These are phyloP conservation scores for Colletotrichum caudatum DNA, from an alignment of 2,329 filamentous ascomycete genomes.

Conservation along the genomic window DNA sequence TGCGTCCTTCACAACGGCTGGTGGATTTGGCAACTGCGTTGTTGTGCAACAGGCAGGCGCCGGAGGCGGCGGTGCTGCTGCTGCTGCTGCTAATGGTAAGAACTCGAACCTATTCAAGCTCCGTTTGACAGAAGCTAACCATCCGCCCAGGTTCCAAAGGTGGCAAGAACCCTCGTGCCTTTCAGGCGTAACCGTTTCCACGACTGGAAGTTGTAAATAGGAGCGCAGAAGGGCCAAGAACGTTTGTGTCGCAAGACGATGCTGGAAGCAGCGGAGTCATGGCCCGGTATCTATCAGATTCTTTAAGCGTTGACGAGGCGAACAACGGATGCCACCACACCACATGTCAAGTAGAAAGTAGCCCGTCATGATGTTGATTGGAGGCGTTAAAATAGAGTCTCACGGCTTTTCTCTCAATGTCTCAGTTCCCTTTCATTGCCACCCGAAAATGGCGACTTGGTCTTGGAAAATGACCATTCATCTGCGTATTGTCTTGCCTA, in stretches of 20 bases:
- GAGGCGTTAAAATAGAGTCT: no score
- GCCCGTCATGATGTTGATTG: no score
- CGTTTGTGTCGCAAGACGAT: background rate
- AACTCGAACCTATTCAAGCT: background rate
- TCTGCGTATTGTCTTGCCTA: no score
- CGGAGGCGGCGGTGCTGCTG: background rate
- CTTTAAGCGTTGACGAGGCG: no score
- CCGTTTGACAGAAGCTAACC: background rate
- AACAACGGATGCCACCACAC: no score
- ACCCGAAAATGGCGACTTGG: no score
- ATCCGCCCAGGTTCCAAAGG: background rate
- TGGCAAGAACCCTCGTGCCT: background rate
- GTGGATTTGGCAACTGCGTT: conserved; percentile 41
- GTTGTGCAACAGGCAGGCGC: conserved; percentile 36
- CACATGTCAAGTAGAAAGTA: no score
- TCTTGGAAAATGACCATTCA: no score
- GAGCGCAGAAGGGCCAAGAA: background rate
- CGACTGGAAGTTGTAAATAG: background rate
- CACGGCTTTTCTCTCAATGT: no score
- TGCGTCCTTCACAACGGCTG: conserved; percentile 37
- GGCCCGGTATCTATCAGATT: no score
- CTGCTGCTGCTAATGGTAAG: background rate
- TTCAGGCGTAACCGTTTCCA: background rate
- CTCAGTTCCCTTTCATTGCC: no score
- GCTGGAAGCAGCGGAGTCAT: no score